Percentiles rank a stretch among this genome's conserved stretches.
These are phyloP conservation scores for Tripterygium wilfordii DNA, from an alignment of 177 flowering plant genomes.

Conservation along the genomic window DNA sequence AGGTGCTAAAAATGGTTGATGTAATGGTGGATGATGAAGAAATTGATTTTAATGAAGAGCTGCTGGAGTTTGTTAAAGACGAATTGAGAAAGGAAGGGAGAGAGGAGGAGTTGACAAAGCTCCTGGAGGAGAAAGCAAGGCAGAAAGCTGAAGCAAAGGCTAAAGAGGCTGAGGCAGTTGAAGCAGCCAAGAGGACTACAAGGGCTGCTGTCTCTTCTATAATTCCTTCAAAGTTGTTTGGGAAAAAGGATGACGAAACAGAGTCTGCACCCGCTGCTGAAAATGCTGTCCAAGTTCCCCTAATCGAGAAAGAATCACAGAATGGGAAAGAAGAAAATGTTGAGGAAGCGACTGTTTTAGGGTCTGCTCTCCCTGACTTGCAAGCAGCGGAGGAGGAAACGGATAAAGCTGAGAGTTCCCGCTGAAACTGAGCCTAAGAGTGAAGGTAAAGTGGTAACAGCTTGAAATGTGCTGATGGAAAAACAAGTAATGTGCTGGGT, in stretches of 20 bases:
- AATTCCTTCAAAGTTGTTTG: constrained; percentile 33
- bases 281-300: constrained; percentile 12
- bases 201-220: constrained; percentile 40
- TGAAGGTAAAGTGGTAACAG: no score
- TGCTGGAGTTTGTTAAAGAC: constrained; percentile 62
- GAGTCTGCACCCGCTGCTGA: constrained; percentile 10
- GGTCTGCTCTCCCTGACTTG: no score
- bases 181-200: constrained; percentile 47
- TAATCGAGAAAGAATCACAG: constrained; percentile 8
- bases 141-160: constrained; percentile 61
- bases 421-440: no score
- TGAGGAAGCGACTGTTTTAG: constrained; percentile 11
- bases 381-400: no score
- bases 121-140: constrained; percentile 70
- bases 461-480: no score
- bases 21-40: constrained; percentile 56
- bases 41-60: constrained; percentile 45
- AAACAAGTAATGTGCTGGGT: no score
- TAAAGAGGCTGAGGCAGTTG: constrained; percentile 55
- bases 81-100: constrained; percentile 65
- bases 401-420: no score
- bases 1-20: constrained; percentile 54
- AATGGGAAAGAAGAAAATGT: constrained; percentile 13
- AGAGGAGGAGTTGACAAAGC: constrained; percentile 66
- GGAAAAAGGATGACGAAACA: constrained; percentile 24